Evolutionary conservation across 495 filamentous ascomycete species (phyloP).

Genomic region (Penicillium paradoxum): DNA sequence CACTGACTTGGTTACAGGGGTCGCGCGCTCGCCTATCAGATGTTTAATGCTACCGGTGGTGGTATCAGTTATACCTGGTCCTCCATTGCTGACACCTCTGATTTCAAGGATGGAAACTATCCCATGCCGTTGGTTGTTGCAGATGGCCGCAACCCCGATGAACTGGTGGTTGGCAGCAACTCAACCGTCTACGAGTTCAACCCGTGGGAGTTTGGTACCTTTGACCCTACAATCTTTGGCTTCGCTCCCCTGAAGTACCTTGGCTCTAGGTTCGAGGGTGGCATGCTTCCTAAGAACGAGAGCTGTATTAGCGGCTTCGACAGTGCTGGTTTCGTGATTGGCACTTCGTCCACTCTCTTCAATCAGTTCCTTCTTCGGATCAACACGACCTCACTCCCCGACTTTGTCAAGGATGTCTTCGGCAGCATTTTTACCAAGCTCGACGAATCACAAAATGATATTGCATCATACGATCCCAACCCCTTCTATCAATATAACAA

Average conservation of each 20-base stretch:
- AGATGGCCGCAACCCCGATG: slow-evolving; percentile 64
- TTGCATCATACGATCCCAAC: slow-evolving; percentile 78
- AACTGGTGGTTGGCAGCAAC: slow-evolving; percentile 62
- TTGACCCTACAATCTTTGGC: slow-evolving; percentile 73
- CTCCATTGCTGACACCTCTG: slow-evolving; percentile 64
- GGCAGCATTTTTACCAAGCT: slow-evolving; percentile 49
- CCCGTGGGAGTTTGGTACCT: slow-evolving; percentile 81
- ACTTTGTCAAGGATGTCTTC: slow-evolving; percentile 49
- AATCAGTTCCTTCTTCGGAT: slow-evolving; percentile 67
- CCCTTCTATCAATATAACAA: slow-evolving; percentile 74
- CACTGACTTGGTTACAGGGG: slow-evolving; percentile 32
- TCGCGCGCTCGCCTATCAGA: slow-evolving; percentile 75
- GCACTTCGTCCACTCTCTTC: slow-evolving; percentile 87
- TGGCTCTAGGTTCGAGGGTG: slow-evolving; percentile 72
- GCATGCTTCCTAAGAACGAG: slow-evolving; percentile 52
- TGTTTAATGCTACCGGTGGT: slow-evolving; percentile 73
- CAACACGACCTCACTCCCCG: slow-evolving; percentile 47
- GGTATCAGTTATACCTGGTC: slow-evolving; percentile 82
- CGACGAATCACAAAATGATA: slow-evolving; percentile 60
- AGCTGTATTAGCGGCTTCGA: slow-evolving; percentile 77
- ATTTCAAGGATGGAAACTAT: slow-evolving; percentile 64
- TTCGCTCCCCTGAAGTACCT: slow-evolving; percentile 73
- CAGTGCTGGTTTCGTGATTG: slow-evolving; percentile 80
- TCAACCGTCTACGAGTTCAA: slow-evolving; percentile 84
- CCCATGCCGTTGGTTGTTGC: slow-evolving; percentile 83